A percentile compares a stretch with the other conserved stretches of the same genome.
phyloP scores from a whole-genome alignment of 768 basidiomycete genomes.

The Holtermannia corniformis region DNA sequence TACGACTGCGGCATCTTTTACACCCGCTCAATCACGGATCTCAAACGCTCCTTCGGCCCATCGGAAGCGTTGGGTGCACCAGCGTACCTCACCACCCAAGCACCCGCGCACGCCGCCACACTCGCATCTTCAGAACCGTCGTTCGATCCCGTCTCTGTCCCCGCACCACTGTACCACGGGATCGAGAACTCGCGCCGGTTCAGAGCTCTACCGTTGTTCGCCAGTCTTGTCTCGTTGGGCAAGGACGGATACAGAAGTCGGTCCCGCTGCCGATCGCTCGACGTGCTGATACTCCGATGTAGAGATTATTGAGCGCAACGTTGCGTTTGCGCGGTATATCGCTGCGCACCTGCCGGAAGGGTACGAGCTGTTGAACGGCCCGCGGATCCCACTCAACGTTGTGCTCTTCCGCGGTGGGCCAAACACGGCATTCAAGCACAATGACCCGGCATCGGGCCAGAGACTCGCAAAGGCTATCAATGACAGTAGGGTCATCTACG shows the following conservation, averaged over 20 bases:
- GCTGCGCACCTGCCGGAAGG: slow-evolving; percentile 30
- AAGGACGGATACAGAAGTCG: slow-evolving; percentile 41
- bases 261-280: slow-evolving; percentile 1
- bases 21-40: slow-evolving; percentile 27
- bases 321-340: slow-evolving; percentile 40
- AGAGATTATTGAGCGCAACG: slow-evolving; percentile 42
- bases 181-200: slow-evolving; percentile 46
- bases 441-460: slow-evolving; percentile 8
- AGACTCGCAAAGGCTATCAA: slow-evolving; percentile 40
- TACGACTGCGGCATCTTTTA: slow-evolving; percentile 45
- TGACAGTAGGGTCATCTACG: slow-evolving; percentile 39
- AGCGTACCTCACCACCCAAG: slow-evolving; percentile 41
- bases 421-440: slow-evolving; percentile 15
- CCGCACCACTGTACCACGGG: slow-evolving; percentile 42
- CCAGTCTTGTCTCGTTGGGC: slow-evolving; percentile 43
- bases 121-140: neutral
- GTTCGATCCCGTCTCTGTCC: slow-evolving; percentile 19
- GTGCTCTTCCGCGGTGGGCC: slow-evolving; percentile 39
- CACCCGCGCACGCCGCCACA: neutral
- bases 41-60: slow-evolving; percentile 41
- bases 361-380: slow-evolving; percentile 32
- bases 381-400: slow-evolving; percentile 40
- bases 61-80: slow-evolving; percentile 30
- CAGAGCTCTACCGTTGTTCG: slow-evolving; percentile 44
- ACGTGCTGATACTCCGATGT: neutral